These are phyloP conservation scores for Ogataea methanolica DNA, from an alignment of 805 yeast genomes.

Conservation along the genomic window DNA sequence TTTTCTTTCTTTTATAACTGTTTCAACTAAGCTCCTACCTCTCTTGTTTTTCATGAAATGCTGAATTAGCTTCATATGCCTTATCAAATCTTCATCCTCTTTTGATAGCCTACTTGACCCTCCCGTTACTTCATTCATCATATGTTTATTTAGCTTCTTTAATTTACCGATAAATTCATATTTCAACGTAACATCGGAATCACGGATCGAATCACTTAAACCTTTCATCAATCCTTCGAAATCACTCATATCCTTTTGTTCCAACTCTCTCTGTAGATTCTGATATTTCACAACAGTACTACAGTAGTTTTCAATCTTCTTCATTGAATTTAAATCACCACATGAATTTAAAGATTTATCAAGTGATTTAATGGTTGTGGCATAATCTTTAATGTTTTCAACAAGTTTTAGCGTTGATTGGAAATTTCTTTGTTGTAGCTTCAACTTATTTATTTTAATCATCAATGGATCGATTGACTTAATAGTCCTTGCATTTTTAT, in stretches of 20 bases:
- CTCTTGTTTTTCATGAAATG: constrained; percentile 37
- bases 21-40: constrained; percentile 27
- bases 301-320: constrained; percentile 41
- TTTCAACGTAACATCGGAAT: constrained; percentile 52
- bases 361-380: constrained; percentile 27
- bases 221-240: constrained; percentile 67
- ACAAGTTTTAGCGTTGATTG: constrained; percentile 47
- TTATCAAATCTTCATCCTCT: constrained; percentile 31
- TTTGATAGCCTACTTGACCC: constrained; percentile 34
- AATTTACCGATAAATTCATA: constrained; percentile 44
- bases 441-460: constrained; percentile 53
- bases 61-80: constrained; percentile 37
- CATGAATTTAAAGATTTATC: constrained; percentile 32
- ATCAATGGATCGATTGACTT: constrained; percentile 68
- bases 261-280: constrained; percentile 12
- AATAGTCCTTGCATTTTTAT: constrained; percentile 52
- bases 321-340: constrained; percentile 26
- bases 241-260: constrained; percentile 32
- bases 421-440: constrained; percentile 51
- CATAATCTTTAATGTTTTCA: constrained; percentile 44
- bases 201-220: constrained; percentile 49
- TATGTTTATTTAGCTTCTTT: constrained; percentile 32
- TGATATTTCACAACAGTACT: constrained; percentile 32
- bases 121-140: constrained; percentile 18
- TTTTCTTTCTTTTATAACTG: constrained; percentile 38